Base-by-base conservation (phyloP, 1,284 basidiomycete genomes). In the Golubevia sp. region DNA sequence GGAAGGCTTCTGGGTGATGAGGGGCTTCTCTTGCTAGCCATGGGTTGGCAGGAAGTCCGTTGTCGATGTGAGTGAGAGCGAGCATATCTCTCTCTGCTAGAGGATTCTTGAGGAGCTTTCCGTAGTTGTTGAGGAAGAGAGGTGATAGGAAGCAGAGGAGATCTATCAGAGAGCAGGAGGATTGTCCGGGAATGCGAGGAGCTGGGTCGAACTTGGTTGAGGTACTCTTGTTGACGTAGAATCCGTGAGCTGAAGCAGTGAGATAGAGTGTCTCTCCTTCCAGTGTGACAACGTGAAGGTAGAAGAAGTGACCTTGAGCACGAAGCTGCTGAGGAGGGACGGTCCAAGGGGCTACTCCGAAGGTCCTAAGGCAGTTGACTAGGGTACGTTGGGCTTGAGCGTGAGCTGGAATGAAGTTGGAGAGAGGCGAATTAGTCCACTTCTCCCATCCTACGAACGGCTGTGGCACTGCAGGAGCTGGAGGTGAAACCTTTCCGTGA, bases 71-170 rank as follows among this genome's bases (percentile, higher is more conserved):
- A 4, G 79, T 68, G 21, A 75, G 76, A 20, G 80, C 76, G 53
- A 76, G 76, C 67, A 76, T 78, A 67, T 83, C 79, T 34, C 80
- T 70, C 44, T 71, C 66, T 13, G 76, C 70, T 23, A 82, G 70
- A 4, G 80, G 80, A 70, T 82, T 76, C 64, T 82, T 76, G 71
- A 83, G 82, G 23, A 83, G 75, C 64, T 69, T 74, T 50, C 76
- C 68, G 62, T 82, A 80, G 38, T 73, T 67, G 23, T 65, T 62
- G 25, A 82, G 64, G 70, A 83, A 83, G 55, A 71, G 73, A 7
- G 77, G 71, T 20, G 77, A 80, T 57, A 72, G 66, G 49, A 72
- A 74, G 63, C 73, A 79, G 34, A 83, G 74, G 11, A 83, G 58
- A 51, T 83, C 80, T 50, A 81, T 79, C 49, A 83, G 79, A 20